Base-by-base conservation (phyloP, 768 basidiomycete genomes). In the Termitomyces sp. region DNA sequence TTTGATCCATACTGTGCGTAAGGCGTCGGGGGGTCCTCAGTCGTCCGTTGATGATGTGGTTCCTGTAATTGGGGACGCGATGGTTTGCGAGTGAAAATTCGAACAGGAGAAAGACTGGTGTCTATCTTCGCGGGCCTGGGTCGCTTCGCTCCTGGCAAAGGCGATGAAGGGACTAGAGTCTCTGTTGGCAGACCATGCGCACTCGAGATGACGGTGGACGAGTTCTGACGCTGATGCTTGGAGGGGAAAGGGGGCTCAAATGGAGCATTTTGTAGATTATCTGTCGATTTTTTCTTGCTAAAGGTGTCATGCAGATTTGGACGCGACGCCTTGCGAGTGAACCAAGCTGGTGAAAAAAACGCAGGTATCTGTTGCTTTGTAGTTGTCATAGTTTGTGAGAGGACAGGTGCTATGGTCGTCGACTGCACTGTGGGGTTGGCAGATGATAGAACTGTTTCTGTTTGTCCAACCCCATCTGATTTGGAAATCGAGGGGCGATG, bases 241-340 rank as follows among this genome's bases (percentile, higher is more conserved):
- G 51, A 35, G 30, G 52, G 57, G 8, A 43, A 30, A 26, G 28
- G 35, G 5, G 50, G 50, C 33, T 32, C 47, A 9, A 26, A 14
- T 40, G 28, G 28, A 28, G 20, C 16, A 38, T 48, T 51, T 7
- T 30, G n/a, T n/a, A 8, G 5, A 33, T 57, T 45, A n/a, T 49
- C 30, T 46, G 35, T 30, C 5, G 53, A 53, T 24, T 55, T 54
- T 24, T 55, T 54, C 22, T 16, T 54, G 40, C 38, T 50, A 10
- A 8, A 14, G 6, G 33, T 11, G 38, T 54, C 55, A 33, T 54
- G 55, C 20, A 62, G 52, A 16, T 56, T 47, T 28, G 49, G 50
- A 13, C 53, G 55, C 24, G 61, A 59, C 11, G 54, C 36, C 50
- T 57, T 62, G 24, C 58, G 58, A 38, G 53, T 52, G 38, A 62